These are phyloP conservation scores for Coemansia aciculifera DNA, from an alignment of 192 early-diverging fungal species.

Conservation along the genomic window DNA sequence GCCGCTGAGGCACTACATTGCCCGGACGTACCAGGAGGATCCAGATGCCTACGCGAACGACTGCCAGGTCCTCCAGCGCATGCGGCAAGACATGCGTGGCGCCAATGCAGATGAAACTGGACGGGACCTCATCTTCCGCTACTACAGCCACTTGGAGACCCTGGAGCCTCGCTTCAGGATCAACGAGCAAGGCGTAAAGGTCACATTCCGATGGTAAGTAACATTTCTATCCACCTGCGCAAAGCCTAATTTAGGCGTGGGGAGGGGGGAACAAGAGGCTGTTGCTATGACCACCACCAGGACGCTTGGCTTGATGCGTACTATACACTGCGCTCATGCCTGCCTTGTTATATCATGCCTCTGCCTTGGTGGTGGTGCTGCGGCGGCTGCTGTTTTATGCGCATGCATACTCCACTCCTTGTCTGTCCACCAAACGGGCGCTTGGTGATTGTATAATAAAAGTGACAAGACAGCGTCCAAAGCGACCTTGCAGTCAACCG, in stretches of 20 bases:
- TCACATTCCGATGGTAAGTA: slow-evolving; percentile 86
- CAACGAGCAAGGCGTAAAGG: slow-evolving; percentile 87
- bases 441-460: background rate
- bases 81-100: slow-evolving; percentile 94
- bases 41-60: slow-evolving; percentile 86
- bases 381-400: background rate
- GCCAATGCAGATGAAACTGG: slow-evolving; percentile 93
- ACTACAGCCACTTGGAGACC: slow-evolving; percentile 94
- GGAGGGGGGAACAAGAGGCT: background rate
- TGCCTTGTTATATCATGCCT: background rate
- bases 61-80: slow-evolving; percentile 81
- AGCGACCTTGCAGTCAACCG: background rate
- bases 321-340: background rate
- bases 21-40: slow-evolving; percentile 84
- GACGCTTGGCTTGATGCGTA: background rate
- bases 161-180: slow-evolving; percentile 92
- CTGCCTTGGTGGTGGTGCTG: background rate
- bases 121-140: slow-evolving; percentile 91
- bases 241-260: slow-evolving; percentile 3
- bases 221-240: background rate
- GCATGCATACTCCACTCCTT: background rate
- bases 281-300: background rate
- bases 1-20: slow-evolving; percentile 85
- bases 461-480: background rate
- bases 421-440: background rate